phyloP scores from a whole-genome alignment of 2,329 filamentous ascomycete genomes.

The Arachnomyces sp. region DNA sequence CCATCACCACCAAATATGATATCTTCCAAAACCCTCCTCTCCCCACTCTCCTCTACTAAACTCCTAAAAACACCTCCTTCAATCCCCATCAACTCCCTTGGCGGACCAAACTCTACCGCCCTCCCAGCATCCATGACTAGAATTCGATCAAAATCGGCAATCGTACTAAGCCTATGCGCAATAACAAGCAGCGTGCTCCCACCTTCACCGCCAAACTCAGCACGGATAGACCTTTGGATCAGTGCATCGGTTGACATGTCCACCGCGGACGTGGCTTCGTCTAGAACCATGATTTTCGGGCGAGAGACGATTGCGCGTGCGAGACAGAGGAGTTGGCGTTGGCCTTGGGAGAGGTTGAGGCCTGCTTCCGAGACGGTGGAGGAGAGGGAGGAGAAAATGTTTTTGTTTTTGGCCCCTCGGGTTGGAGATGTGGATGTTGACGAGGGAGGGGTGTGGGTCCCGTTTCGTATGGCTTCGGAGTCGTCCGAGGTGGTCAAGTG shows the following conservation, averaged over 20 bases:
- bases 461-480: conserved; percentile 7
- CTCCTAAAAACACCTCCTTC: conserved; percentile 48
- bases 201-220: conserved; percentile 51
- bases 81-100: conserved; percentile 51
- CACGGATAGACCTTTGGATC: conserved; percentile 64
- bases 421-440: not conserved
- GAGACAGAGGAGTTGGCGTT: conserved; percentile 67
- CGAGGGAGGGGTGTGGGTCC: conserved; percentile 10
- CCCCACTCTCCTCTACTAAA: conserved; percentile 41
- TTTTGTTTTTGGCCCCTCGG: conserved; percentile 30
- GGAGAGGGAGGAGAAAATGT: conserved; percentile 56
- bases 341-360: conserved; percentile 66
- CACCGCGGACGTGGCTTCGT: conserved; percentile 71
- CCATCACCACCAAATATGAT: conserved; percentile 17
- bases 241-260: conserved; percentile 68
- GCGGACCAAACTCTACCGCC: conserved; percentile 60
- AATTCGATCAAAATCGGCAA: conserved; percentile 68
- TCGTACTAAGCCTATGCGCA: conserved; percentile 66
- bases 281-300: conserved; percentile 69
- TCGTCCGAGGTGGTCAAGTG: conserved; percentile 48
- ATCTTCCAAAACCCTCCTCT: conserved; percentile 22
- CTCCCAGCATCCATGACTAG: conserved; percentile 60
- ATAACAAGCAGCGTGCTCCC: conserved; percentile 64
- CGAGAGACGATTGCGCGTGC: conserved; percentile 63
- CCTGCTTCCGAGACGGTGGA: conserved; percentile 63